Evolutionary conservation across 2,329 filamentous ascomycete genomes (phyloP), one percentile per base, ranked within the genome.

Genomic region (Pseudogymnoascus sp.): DNA sequence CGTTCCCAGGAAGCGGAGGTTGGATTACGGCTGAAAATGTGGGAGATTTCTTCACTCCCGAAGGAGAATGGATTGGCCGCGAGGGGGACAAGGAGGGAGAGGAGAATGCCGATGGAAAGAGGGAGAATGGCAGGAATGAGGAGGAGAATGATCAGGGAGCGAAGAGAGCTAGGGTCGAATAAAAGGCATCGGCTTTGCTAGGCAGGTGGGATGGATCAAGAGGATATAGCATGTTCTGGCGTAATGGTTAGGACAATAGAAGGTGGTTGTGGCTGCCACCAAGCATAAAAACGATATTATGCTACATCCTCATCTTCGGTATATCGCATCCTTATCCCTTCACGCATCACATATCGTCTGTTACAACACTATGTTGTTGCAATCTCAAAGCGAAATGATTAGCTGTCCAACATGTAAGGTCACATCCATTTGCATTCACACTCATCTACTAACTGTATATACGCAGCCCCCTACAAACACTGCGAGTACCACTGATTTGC

Each of bases 21-120:
- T 93, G 89, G 89, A 91, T 97, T 70, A 97, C 93, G 14, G 89
- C 90, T 7, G 93, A 96, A 61, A 97, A 97, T 68, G 86, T 96
- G 71, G 80, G 88, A 65, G 83, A 96, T 67, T 96, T 85, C 70
- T 89, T 94, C 73, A 89, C 94, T 68, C 85, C 82, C 64, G 82
- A 91, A 7, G 90, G 90, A 2, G 91, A 93, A 70, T 93, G 88
- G 82, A 87, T 89, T 65, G 82, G 77, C 0, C 28, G 57, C 4
- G 36, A 58, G 6, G 70, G 63, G 35, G 68, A 64, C 6, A 65
- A 59, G 6, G 72, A 70, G 1, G 68, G 70, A 2, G 74, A 70
- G 6, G 75, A 70, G 7, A 77, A 68, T 39, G 78, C 71, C 62
- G 76, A 66, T 15, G 41, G 43, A 5, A 43, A 57, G 25, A 79